Base-by-base conservation (phyloP, 495 filamentous ascomycete species). In the Jackrogersella multiformis region DNA sequence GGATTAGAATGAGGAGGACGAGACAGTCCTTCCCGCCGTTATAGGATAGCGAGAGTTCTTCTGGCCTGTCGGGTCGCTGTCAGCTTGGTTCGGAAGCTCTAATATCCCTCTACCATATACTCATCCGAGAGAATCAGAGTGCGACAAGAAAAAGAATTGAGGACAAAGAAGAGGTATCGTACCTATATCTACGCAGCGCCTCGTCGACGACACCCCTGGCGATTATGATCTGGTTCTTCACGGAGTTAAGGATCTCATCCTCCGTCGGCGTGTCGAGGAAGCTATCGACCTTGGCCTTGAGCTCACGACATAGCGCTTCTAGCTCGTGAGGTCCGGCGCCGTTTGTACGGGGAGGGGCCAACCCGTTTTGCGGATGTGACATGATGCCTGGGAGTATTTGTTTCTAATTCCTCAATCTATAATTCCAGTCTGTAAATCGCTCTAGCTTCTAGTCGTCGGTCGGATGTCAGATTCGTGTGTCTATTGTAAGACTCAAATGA, bases 1-100 rank as follows among this genome's bases (percentile, higher is more conserved):
- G 87, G 77, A 94, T 92, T 60, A 97, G 82, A 68, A 98, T 81
- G n/a, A 98, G 84, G 8, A 97, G 87, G 57, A 97, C 92, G 21
- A 97, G 88, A 72, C 95, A 99, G 86, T 99, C 95, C 77, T 99
- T 99, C 42, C 95, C 95, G 79, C 95, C 95, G 69, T 99, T 99
- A 75, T 97, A 99, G 46, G 96, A 96, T 60, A 99, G 82, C 8
- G 94, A 93, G 45, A 98, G 82, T 67, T 96, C 84, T 46, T 89
- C 81, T 56, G 90, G 86, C 51, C 91, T 93, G 64, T 68, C 20
- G 36, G 0, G 21, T 52, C 2, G 13, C 8, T 4, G 51, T 56
- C 34, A 55, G 32, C 21, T 10, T 52, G 46, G 18, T 23, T 35
- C 26, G 24, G 16, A 15, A n/a, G n/a, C n/a, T n/a, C n/a, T n/a